Conservation (phyloP, 768 basidiomycete genomes). For the Termitomyces sp. region DNA sequence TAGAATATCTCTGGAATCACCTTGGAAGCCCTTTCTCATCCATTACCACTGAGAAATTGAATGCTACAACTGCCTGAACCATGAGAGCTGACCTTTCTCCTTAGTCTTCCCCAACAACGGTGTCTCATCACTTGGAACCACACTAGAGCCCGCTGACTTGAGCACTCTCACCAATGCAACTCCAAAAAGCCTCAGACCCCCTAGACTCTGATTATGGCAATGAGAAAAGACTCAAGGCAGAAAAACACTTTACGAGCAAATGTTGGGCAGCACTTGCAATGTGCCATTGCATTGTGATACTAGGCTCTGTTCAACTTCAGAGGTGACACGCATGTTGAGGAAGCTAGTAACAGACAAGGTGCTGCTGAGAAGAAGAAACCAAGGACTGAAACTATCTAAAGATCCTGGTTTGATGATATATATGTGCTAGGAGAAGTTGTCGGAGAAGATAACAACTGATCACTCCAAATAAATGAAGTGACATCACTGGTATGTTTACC, state of each 20-base stretch:
- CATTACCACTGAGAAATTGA: too few species aligned
- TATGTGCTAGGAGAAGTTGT: constrained; percentile 47
- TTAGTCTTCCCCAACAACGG: constrained; percentile 12
- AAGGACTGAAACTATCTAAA: constrained; percentile 87
- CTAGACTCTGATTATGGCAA: constrained; percentile 41
- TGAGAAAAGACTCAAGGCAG: not conserved
- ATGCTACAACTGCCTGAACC: not conserved
- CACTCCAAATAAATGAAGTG: too few species aligned
- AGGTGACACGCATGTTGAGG: constrained; percentile 67
- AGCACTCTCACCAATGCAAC: constrained; percentile 18
- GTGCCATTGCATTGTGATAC: constrained; percentile 82
- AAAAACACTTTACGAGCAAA: constrained; percentile 45
- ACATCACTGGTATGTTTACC: too few species aligned
- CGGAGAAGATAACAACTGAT: too few species aligned
- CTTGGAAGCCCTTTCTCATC: not conserved
- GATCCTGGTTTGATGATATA: constrained; percentile 75
- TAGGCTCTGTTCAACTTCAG: constrained; percentile 24
- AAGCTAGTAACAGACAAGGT: constrained; percentile 78
- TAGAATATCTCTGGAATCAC: too few species aligned
- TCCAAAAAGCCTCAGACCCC: constrained; percentile 22
- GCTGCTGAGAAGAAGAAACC: constrained; percentile 86
- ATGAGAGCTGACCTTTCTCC: not conserved
- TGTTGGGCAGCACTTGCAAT: constrained; percentile 69
- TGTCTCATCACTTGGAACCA: constrained; percentile 14
- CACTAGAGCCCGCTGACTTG: constrained; percentile 14